Evolutionary conservation across 2,329 filamentous ascomycete species (phyloP).

Genomic region (Huntiella abstrusa): DNA sequence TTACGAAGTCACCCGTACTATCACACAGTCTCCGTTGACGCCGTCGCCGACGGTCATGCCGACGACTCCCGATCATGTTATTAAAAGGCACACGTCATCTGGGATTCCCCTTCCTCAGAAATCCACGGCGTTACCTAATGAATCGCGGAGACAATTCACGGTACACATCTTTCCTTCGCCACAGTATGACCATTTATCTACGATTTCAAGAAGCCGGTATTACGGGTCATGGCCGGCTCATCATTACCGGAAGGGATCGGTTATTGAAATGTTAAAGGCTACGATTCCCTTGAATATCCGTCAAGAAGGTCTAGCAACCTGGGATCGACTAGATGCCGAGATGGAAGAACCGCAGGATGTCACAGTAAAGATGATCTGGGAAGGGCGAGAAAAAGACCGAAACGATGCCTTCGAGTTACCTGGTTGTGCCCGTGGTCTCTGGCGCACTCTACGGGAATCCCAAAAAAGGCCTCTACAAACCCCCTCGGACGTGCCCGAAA

Average conservation of each 20-base stretch:
- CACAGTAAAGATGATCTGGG: slow-evolving; percentile 4
- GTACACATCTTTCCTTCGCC: slow-evolving; percentile 23
- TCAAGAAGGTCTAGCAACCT: slow-evolving; percentile 24
- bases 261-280: slow-evolving; percentile 20
- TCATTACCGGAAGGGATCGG: slow-evolving; percentile 18
- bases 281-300: slow-evolving; percentile 23
- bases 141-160: slow-evolving; percentile 21
- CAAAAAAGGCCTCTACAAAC: background rate
- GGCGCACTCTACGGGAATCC: background rate
- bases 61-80: slow-evolving; percentile 4
- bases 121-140: slow-evolving; percentile 12
- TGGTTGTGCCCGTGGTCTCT: slow-evolving; percentile 2
- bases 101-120: slow-evolving; percentile 17
- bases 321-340: slow-evolving; percentile 19
- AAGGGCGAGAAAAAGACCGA: background rate
- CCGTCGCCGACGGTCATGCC: slow-evolving; percentile 9
- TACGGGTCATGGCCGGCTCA: slow-evolving; percentile 24
- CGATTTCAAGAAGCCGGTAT: slow-evolving; percentile 20
- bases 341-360: slow-evolving; percentile 11
- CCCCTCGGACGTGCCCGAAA: background rate
- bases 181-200: slow-evolving; percentile 22
- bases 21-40: background rate
- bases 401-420: background rate
- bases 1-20: slow-evolving; percentile 21
- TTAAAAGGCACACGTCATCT: slow-evolving; percentile 9